Percentiles rank a stretch among this genome's conserved stretches.
Evolutionary conservation across 768 basidiomycete genomes (phyloP).

Genomic region (Porphyrellus cyaneotinctus): DNA sequence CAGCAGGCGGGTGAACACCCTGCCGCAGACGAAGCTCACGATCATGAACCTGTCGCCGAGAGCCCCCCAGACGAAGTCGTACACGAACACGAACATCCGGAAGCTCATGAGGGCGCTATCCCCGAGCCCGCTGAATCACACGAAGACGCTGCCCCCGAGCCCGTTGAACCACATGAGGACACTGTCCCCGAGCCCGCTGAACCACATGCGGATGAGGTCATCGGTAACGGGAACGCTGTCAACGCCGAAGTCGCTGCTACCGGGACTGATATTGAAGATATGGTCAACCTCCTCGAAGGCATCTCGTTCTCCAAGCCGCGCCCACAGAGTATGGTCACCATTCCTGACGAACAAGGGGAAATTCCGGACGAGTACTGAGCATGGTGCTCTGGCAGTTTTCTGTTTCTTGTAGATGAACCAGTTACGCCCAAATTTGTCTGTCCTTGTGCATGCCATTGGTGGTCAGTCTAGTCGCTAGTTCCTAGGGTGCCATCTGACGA

Average conservation of each 20-base stretch:
- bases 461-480: conserved; percentile 9
- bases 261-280: conserved; percentile 53
- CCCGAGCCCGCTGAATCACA: conserved; percentile 11
- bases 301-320: conserved; percentile 34
- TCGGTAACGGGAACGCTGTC: conserved; percentile 9
- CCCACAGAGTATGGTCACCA: conserved; percentile 42
- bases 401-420: conserved; percentile 21
- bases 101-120: conserved; percentile 2
- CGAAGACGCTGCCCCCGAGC: conserved; percentile 2
- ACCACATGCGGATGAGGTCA: conserved; percentile 3
- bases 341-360: conserved; percentile 54
- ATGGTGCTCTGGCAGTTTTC: conserved; percentile 1
- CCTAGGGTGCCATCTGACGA: neutral
- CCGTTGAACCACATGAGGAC: conserved; percentile 11
- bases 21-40: conserved; percentile 6
- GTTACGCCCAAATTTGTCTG: conserved; percentile 21
- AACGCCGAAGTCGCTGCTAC: neutral
- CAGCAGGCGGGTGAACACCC: conserved; percentile 4
- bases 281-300: conserved; percentile 62
- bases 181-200: conserved; percentile 9
- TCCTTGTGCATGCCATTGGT: conserved; percentile 21
- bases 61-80: conserved; percentile 4
- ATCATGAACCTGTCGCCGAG: conserved; percentile 5
- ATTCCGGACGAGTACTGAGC: conserved; percentile 51
- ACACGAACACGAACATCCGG: conserved; percentile 6